Base-by-base conservation (phyloP, 371 early-diverging fungal species). In the Apophysomyces ossiformis region DNA sequence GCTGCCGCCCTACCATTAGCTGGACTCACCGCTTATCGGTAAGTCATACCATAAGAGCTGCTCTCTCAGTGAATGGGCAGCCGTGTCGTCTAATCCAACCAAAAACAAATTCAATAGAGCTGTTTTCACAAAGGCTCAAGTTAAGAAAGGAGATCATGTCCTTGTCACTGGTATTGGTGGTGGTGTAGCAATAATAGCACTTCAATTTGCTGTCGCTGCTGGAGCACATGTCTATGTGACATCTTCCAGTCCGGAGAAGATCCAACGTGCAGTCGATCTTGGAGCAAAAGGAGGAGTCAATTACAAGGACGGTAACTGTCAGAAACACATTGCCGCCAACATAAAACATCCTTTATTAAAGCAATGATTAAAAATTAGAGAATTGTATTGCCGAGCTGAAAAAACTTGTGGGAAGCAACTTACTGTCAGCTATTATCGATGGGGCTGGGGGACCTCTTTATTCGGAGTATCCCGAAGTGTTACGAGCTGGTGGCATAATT, bases 181-280 rank as follows among this genome's bases (percentile, higher is more conserved):
- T 54, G 92, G 92, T 58, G 92, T 92, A 39, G 92, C 92, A 0
- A 66, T 91, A 36, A 79, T 83, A 70, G 90, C 89, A 6, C 70
- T 92, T 37, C 86, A 87, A 60, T 89, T 92, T 66, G 84, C 87
- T 26, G 83, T 90, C 8, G 88, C 90, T 36, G 80, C 73, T 5
- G 91, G 91, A 15, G 91, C 91, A n/a, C 80, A 87, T 60, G 90
- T 89, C 4, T 90, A 82, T 70, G 92, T 92, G 46, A 91, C 91
- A 5, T 89, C 89, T 12, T 88, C 89, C n/a, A 84, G 81, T 38
- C 79, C 77, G 1, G 79, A 77, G 45, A 92, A 92, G 77, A 87
- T 92, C 38, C 45, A 77, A 39, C 75, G 75, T 37, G 92, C 91
- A 5, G 68, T 88, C 15, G 69, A 75, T 15, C 67, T 91, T 21